Evolutionary conservation across 495 filamentous ascomycete genomes (phyloP), one percentile per base, ranked within the genome.

Genomic region (Neurospora hispaniola): DNA sequence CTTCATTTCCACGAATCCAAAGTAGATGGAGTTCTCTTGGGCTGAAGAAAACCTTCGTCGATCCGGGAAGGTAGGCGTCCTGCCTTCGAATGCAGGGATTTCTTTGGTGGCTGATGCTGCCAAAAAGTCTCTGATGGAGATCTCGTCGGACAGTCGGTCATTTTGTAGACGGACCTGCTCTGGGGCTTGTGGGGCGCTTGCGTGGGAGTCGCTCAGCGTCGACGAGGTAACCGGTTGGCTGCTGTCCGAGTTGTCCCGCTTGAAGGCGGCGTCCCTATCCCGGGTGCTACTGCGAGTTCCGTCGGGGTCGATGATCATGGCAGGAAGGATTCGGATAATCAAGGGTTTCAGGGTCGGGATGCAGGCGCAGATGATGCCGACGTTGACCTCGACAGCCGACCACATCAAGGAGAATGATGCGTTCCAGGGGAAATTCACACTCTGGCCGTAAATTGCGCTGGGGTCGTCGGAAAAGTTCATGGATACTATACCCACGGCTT

Each of bases 321-420:
- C 85, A 5, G 94, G 94, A 31, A 95, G 79, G 69, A 96, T 87
- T 11, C 88, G 88, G 59, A 92, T 88, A 71, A 93, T 89, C 20
- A 98, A 85, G 16, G 94, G 94, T 77, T 97, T 98, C 74, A 97
- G 83, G 23, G 91, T 94, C 16, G 94, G 94, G 39, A 97, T 90
- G 76, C 93, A 97, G 69, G 89, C 94, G 73, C 92, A 96, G 54
- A 94, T 91, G 71, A 97, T 92, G 9, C 94, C 94, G 9, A 94
- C 85, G 76, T 97, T 94, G 80, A 97, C 93, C 80, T 97, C 94
- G 73, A 98, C 88, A 10, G 90, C 92, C 20, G 92, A 94, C 94
- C 94, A 98, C 91, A 97, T 94, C 78, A 96, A 92, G 0, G 93
- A 91, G 2, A 93, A 80, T 5, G 93, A 92, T 4, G 90, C 94